Evolutionary conservation across 495 filamentous ascomycete species (phyloP), one percentile per base, ranked within the genome.

Genomic region (Tuber microsphaerosporum): DNA sequence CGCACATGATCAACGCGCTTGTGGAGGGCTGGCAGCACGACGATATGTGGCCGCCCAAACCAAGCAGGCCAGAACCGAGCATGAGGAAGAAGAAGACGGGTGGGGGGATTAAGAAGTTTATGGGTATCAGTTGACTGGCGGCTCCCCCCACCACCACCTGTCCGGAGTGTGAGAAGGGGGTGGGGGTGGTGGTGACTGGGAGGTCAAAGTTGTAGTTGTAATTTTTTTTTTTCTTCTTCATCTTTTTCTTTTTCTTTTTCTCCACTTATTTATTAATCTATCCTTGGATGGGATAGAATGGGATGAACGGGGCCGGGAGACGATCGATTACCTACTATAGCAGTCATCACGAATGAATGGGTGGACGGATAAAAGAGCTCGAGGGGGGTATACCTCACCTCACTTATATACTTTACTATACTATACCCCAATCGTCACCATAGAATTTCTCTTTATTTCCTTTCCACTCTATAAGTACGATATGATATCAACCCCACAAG

Each of bases 1-100:
- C 86, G 46, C 92, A 96, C 80, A 88, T 97, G 81, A 89, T 91
- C 37, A 87, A 89, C n/a, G 88, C 92, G 43, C 90, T 94, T 80
- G 94, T 98, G 3, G 88, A 91, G 61, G 95, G 95, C 45, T 98
- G 95, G 95, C 94, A 96, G 83, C 87, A 91, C 68, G 94, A 96
- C 81, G 95, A 93, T 31, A 91, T 97, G 82, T 99, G 95, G 95
- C 95, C 95, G 2, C 93, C 94, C 31, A 91, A 90, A 79, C 71
- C 84, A 0, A 82, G 81, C 5, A 83, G 83, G 42, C 79, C 84
- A 0, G 83, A 85, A 37, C 79, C 86, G 7, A 72, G 74, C 80
- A 37, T 81, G 80, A 81, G 76, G 69, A 65, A 70, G 46, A 65
- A 70, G 46, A 79, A 37, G 45, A 79, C 84, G 7, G 84, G 84